Evolutionary conservation across 495 filamentous ascomycete species (phyloP), one percentile per base, ranked within the genome.

Genomic region (Aspergillus baeticus): DNA sequence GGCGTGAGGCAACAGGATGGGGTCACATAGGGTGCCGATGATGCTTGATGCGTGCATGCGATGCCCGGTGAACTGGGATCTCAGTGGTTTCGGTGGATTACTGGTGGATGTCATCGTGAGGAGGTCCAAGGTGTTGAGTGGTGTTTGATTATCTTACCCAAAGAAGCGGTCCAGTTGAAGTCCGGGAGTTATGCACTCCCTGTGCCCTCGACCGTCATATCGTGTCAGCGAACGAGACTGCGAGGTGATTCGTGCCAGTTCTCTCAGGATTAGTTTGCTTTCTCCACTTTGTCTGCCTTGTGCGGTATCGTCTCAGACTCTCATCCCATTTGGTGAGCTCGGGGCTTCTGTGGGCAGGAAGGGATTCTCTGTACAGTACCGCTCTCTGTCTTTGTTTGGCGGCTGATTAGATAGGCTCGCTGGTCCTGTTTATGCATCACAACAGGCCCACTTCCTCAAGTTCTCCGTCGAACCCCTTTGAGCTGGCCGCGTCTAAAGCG

Each of bases 401-500:
- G 46, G 17, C 33, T 51, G 54, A 50, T 42, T 20, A 34, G 35
- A 17, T 13, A 57, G 26, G 37, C 39, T 36, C 33, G 33, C 18
- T 38, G 17, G 6, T 35, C 54, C 51, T 53, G 52, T 51, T 55
- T 20, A 39, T 41, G 31, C 38, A 21, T 39, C 45, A 55, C 52
- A 43, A 39, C 42, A 48, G 53, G 53, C 50, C 60, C 63, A 59
- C 59, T 54, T 46, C 22, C 38, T 18, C 42, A 37, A 37, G 26
- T 60, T 51, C 3, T 14, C 29, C 51, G 17, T 63, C 23, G 21
- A 59, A 31, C 21, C 26, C 29, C 62, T 29, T 51, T 57, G 63
- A 22, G 55, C 57, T 64, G 51, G 54, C 49, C 59, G 72, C 70
- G 70, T 72, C 64, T 75, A 72, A 58, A 67, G 70, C 72, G 70